Percentiles rank a stretch among this genome's conserved stretches.
Conservation (phyloP, 345 rosid species). For the Eucalyptus melliodora region DNA sequence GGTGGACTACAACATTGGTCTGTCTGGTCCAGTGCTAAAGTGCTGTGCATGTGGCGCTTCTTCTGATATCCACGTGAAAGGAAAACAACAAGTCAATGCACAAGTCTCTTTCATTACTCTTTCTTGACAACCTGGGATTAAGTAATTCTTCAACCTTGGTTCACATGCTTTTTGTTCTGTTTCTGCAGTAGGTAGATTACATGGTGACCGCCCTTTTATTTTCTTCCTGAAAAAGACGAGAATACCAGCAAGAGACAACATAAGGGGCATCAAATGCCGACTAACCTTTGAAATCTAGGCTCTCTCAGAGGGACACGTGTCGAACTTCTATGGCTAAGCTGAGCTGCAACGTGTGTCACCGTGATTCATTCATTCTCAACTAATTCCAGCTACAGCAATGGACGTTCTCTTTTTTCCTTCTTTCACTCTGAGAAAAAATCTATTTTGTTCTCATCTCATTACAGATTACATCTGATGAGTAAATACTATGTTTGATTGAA, state of each 20-base stretch:
- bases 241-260: background rate
- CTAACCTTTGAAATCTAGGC: background rate
- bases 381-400: too few relatives aligned
- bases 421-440: too few relatives aligned
- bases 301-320: background rate
- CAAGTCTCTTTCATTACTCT: background rate
- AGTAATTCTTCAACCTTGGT: background rate
- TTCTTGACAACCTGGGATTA: background rate
- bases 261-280: background rate
- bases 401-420: too few relatives aligned
- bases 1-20: background rate
- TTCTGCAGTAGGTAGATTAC: background rate
- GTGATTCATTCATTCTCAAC: too few relatives aligned
- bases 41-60: background rate
- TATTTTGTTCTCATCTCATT: background rate
- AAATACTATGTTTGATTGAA: background rate
- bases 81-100: background rate
- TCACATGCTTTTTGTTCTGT: background rate
- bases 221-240: background rate
- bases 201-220: background rate
- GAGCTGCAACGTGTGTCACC: background rate
- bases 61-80: background rate
- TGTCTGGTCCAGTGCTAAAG: background rate
- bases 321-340: background rate
- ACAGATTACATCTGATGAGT: background rate